Conservation (phyloP, 768 basidiomycete species). For the Phylloporus sp. region DNA sequence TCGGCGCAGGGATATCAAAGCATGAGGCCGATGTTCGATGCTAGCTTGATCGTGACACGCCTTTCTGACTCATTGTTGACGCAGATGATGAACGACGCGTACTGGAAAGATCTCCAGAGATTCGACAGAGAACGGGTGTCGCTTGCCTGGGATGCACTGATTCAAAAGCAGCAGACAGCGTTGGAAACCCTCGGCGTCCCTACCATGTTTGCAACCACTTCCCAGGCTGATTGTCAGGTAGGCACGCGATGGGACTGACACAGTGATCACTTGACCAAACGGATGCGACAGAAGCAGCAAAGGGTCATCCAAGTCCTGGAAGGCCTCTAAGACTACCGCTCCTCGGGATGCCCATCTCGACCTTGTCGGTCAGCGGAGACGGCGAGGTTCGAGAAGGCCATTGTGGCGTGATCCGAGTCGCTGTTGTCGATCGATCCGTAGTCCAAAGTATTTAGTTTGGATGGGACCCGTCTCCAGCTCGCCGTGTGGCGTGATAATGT, state of each 20-base stretch:
- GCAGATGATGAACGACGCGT: conserved; percentile 63
- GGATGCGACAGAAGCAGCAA: conserved; percentile 74
- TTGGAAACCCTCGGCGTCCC: conserved; percentile 63
- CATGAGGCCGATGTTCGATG: conserved; percentile 49
- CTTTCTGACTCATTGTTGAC: conserved; percentile 15
- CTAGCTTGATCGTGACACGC: conserved; percentile 2
- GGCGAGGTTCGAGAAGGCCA: not conserved
- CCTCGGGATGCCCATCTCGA: no score
- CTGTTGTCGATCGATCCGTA: conserved; percentile 11
- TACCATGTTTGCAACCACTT: conserved; percentile 60
- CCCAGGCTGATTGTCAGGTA: conserved; percentile 54
- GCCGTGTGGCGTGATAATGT: conserved; percentile 18
- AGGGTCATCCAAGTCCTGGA: conserved; percentile 66
- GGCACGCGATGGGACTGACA: conserved; percentile 21
- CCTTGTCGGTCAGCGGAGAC: not conserved
- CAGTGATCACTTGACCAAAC: no score
- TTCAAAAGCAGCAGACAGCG: conserved; percentile 62
- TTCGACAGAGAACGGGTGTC: conserved; percentile 71
- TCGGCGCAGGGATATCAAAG: conserved; percentile 60
- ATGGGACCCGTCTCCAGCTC: conserved; percentile 4
- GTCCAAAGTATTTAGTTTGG: no score
- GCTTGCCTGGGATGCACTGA: conserved; percentile 74
- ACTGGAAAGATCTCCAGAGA: conserved; percentile 58
- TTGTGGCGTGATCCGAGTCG: conserved; percentile 8
- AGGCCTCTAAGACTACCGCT: conserved; percentile 41